Conservation (phyloP, 1,284 basidiomycete genomes). For the Chalciporus piperatoides region DNA sequence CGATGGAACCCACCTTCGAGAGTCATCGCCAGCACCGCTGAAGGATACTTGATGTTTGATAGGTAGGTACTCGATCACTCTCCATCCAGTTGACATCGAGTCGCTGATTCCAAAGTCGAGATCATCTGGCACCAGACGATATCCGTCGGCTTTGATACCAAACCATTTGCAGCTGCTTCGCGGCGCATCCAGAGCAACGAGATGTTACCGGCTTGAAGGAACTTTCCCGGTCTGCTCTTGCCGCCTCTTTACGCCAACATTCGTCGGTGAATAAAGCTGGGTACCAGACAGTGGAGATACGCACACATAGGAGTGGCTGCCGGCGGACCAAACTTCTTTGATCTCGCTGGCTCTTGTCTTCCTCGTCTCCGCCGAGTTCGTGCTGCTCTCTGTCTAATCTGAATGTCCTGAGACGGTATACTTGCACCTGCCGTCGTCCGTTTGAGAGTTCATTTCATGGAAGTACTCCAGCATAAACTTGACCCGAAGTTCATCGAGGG, state of each 20-base stretch:
- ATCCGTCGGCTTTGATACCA: slow-evolving; percentile 21
- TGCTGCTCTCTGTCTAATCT: not conserved
- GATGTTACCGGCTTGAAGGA: slow-evolving; percentile 23
- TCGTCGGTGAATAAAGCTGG: not conserved
- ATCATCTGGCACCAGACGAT: slow-evolving; percentile 27
- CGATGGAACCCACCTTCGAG: slow-evolving; percentile 15
- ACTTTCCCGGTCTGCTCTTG: slow-evolving; percentile 12
- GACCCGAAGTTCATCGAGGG: slow-evolving; percentile 39
- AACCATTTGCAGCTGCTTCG: slow-evolving; percentile 23
- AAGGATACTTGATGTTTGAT: slow-evolving; percentile 28
- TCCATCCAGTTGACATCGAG: slow-evolving; percentile 24
- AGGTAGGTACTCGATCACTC: slow-evolving; percentile 24
- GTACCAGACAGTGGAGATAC: slow-evolving; percentile 1
- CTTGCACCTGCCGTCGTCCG: slow-evolving; percentile 9
- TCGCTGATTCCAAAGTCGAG: slow-evolving; percentile 19
- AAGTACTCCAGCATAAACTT: slow-evolving; percentile 43
- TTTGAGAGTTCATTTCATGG: slow-evolving; percentile 25
- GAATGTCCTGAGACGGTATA: slow-evolving; percentile 3
- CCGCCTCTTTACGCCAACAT: slow-evolving; percentile 19
- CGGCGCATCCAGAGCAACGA: slow-evolving; percentile 30
- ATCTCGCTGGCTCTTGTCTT: slow-evolving; percentile 9
- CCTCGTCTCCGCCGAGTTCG: not conserved
- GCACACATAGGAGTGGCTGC: slow-evolving; percentile 34
- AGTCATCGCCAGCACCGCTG: slow-evolving; percentile 11
- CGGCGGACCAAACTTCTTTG: slow-evolving; percentile 36